phyloP scores from a whole-genome alignment of 345 rosid species.

The Linum trigynum region DNA sequence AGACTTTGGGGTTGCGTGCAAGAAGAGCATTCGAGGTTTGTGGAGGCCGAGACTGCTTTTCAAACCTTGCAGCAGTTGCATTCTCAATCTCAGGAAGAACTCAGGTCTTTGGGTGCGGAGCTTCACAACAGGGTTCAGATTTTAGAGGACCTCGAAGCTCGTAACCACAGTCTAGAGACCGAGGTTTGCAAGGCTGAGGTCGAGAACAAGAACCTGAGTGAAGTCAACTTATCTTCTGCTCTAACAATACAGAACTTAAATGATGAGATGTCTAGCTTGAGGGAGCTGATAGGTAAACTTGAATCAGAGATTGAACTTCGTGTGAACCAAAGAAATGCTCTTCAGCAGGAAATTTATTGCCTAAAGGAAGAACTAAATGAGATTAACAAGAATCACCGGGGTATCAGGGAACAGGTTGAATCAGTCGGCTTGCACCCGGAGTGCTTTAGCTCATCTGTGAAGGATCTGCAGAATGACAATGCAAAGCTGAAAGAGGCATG shows the following conservation, averaged over 20 bases:
- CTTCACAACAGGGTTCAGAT: constrained; percentile 49
- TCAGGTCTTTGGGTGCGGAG: constrained; percentile 57
- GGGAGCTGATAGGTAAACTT: constrained; percentile 68
- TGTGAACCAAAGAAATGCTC: constrained; percentile 83
- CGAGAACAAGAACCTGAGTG: constrained; percentile 49
- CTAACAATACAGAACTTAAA: constrained; percentile 54
- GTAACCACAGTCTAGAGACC: constrained; percentile 42
- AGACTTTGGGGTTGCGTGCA: constrained; percentile 76
- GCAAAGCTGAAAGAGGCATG: constrained; percentile 38
- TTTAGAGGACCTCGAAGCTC: constrained; percentile 58
- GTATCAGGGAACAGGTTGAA: constrained; percentile 58
- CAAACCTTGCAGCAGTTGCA: constrained; percentile 91
- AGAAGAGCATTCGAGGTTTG: constrained; percentile 73
- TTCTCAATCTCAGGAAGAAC: constrained; percentile 93
- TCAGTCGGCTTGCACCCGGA: constrained; percentile 57
- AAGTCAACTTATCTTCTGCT: constrained; percentile 63
- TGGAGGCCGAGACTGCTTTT: constrained; percentile 98
- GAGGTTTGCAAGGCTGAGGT: constrained; percentile 47
- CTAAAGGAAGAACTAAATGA: constrained; percentile 85
- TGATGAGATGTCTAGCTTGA: constrained; percentile 54
- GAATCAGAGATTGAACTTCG: constrained; percentile 89
- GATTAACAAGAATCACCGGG: constrained; percentile 53
- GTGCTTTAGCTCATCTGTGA: constrained; percentile 50
- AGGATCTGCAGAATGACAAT: constrained; percentile 59
- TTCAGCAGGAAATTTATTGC: constrained; percentile 96